Evolutionary conservation across 768 basidiomycete genomes (phyloP), one percentile per base, ranked within the genome.

Genomic region (Scleroderma citrinum): DNA sequence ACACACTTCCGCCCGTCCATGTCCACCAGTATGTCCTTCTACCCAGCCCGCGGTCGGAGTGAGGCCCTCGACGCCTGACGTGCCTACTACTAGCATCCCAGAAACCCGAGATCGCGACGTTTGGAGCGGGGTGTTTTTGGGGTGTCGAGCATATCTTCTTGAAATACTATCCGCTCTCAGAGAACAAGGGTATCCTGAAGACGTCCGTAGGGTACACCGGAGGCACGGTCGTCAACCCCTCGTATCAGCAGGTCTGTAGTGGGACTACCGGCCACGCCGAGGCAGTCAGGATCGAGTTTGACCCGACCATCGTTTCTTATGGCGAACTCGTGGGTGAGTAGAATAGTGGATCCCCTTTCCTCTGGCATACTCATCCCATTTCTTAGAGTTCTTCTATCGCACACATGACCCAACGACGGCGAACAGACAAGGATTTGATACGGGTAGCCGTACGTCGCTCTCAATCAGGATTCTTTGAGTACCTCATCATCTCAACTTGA

Each of bases 401-500:
- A 91, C 89, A 0, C 94, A 97, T 59, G 93, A 96, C 56, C 91
- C 94, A 3, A 95, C 92, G 36, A 88, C 89, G 0, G 60, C 76
- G 48, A 83, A 95, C 65, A 70, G 75, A 13, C 92, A 95, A 63
- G 92, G 92, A 24, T 73, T 59, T 2, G 92, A 95, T 59, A 61
- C 60, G 3, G 92, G 93, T 17, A 80, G 82, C 24, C 92, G 91
- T 92, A 60, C 55, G 83, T 77, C 5, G 8, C 17, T 13, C 14
- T 29, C 19, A 34, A 31, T 32, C n/a, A n/a, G n/a, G n/a, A n/a
- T n/a, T n/a, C n/a, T n/a, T n/a, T n/a, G n/a, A n/a, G n/a, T n/a
- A n/a, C n/a, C n/a, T n/a, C n/a, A n/a, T n/a, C n/a, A n/a, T n/a
- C n/a, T n/a, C n/a, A n/a, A n/a, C n/a, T n/a, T n/a, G n/a, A 32